Base-by-base conservation (phyloP, 163 green algal genomes). In the Trebouxia gelatinosa region DNA sequence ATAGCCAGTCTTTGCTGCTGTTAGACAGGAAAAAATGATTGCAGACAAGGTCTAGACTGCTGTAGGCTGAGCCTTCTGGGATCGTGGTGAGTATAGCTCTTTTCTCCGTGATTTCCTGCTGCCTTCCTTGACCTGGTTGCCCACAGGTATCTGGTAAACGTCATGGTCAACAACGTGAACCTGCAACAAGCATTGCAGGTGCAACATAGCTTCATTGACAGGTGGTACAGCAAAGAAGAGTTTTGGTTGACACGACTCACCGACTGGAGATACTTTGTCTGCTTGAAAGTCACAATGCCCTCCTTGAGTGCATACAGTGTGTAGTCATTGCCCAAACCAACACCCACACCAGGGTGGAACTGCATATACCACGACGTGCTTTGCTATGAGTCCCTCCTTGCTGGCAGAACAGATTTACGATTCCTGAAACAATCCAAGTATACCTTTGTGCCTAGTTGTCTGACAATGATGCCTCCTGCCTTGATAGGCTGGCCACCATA, bases 231-330 rank as follows among this genome's bases (percentile, higher is more conserved):
- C 39, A 57, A 43, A 31, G 54, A 39, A 38, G 72, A 31, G 35
- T 0, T 71, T 7, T 43, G 38, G 51, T 19, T 35, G 16, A 70
- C n/a, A n/a, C n/a, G n/a, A 28, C 75, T 58, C 38, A 85, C 81
- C 46, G 74, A 77, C 23, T 83, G 86, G 35, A 88, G 87, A 65
- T 89, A 85, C 86, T 94, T 97, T 50, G 83, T 90, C 87, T 93
- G 93, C 64, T 96, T 90, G 80, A 97, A 99, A n/a, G 95, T 79
- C 2, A 99, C 95, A 39, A 99, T 87, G 77, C 96, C 96, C n/a
- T 96, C 91, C 26, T 94, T 86, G 7, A 92, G 86, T 19, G 93
- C 91, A 82, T 94, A 99, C 6, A 99, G 81, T 13, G 96, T 99
- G 89, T 96, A 97, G 87, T 99, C 96, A 70, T 93, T 95, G 74